Conservation (phyloP, 495 filamentous ascomycete genomes). For the Bathelium albidoporum region DNA sequence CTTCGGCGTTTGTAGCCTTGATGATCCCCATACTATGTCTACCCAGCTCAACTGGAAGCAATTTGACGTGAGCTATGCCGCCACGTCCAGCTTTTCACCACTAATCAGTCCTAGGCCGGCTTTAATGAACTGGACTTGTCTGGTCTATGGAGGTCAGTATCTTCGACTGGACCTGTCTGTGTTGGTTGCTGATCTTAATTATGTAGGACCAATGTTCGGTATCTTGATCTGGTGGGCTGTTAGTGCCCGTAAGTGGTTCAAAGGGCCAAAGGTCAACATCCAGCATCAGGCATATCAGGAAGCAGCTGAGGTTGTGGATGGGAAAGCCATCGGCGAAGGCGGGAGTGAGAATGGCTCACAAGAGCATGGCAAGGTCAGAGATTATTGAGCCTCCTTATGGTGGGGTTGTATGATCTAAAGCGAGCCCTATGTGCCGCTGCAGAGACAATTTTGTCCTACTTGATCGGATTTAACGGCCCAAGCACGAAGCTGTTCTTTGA, state of each 20-base stretch:
- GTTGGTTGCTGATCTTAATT: not conserved
- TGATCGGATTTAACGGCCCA: no score
- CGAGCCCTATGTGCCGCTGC: no score
- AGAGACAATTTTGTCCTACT: no score
- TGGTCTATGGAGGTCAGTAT: constrained; percentile 56
- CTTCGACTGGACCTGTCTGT: not conserved
- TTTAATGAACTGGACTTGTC: constrained; percentile 65
- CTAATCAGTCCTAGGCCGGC: constrained; percentile 10
- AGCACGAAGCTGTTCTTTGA: no score
- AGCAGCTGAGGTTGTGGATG: not conserved
- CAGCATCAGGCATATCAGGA: constrained; percentile 27
- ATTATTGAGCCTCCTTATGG: not conserved
- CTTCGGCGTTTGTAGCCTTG: constrained; percentile 53
- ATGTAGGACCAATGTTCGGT: constrained; percentile 24
- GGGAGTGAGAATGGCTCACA: not conserved
- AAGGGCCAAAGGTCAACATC: constrained; percentile 60
- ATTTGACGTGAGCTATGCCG: constrained; percentile 35
- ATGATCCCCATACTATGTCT: constrained; percentile 71
- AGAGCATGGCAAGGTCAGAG: not conserved
- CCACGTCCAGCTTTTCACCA: not conserved
- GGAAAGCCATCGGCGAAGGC: not conserved
- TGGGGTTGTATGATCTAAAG: no score
- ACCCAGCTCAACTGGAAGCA: constrained; percentile 46
- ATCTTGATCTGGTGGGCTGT: constrained; percentile 61
- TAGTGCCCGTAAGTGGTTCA: constrained; percentile 60